These are phyloP conservation scores for Blastomyces percursus DNA, from an alignment of 2,329 filamentous ascomycete species.

Conservation along the genomic window DNA sequence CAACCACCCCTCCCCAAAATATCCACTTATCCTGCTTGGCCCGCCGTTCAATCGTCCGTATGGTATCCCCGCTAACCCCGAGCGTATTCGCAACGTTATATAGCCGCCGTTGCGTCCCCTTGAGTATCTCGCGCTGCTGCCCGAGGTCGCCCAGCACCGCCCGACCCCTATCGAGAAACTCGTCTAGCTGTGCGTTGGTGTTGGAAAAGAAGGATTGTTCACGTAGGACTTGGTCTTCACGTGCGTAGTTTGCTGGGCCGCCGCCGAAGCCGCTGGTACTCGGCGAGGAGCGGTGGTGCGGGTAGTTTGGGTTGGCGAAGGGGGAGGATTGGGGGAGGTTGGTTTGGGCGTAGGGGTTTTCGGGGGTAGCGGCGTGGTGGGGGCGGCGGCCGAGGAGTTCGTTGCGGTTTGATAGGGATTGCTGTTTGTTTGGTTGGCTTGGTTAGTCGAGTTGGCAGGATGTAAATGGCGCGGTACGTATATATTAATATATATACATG, in stretches of 20 bases:
- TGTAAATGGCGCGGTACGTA: background rate
- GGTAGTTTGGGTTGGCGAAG: slow-evolving; percentile 25
- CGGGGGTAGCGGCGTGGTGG: slow-evolving; percentile 66
- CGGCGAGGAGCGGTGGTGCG: slow-evolving; percentile 18
- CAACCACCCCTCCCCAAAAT: slow-evolving; percentile 72
- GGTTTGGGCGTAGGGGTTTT: slow-evolving; percentile 78
- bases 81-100: slow-evolving; percentile 92
- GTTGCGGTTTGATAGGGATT: slow-evolving; percentile 56
- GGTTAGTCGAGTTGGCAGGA: background rate
- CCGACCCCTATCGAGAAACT: slow-evolving; percentile 83
- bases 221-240: slow-evolving; percentile 73
- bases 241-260: slow-evolving; percentile 46
- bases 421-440: slow-evolving; percentile 24
- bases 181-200: slow-evolving; percentile 78
- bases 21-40: slow-evolving; percentile 98
- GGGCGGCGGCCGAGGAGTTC: slow-evolving; percentile 80
- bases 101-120: slow-evolving; percentile 80
- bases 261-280: slow-evolving; percentile 35
- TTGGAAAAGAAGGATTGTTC: slow-evolving; percentile 80
- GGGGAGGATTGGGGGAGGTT: slow-evolving; percentile 34
- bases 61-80: slow-evolving; percentile 88
- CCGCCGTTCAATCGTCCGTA: slow-evolving; percentile 86
- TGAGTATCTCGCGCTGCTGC: slow-evolving; percentile 85
- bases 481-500: no score
- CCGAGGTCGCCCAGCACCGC: slow-evolving; percentile 82